Evolutionary conservation across 306 rosid genomes (phyloP).

Genomic region (Mimosa bimucronata): DNA sequence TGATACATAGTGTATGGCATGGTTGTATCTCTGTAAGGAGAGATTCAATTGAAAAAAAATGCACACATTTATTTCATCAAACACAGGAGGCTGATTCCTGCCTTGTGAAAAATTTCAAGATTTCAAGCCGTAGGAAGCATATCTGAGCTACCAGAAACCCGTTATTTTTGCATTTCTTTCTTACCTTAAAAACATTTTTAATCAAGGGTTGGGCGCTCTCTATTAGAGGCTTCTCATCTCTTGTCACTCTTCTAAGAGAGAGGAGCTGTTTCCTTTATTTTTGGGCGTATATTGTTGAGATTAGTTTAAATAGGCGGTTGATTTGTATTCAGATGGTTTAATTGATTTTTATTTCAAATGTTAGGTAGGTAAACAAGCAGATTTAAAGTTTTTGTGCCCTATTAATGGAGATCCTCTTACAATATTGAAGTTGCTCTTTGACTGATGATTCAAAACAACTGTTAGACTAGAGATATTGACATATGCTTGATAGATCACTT

Average conservation of each 20-base stretch:
- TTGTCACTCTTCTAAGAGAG: neutral
- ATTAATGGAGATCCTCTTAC: neutral
- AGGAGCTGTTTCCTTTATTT: conserved; percentile 2
- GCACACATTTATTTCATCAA: neutral
- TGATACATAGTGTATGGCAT: neutral
- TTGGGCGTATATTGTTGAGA: neutral
- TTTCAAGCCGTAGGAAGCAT: too few relatives aligned
- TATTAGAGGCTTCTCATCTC: neutral
- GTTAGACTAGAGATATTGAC: too few relatives aligned
- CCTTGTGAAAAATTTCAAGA: too few relatives aligned
- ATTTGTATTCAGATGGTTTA: neutral
- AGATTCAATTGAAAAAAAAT: too few relatives aligned
- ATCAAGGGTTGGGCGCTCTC: neutral
- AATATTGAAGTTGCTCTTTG: neutral
- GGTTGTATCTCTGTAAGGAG: neutral
- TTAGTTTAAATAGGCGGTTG: neutral
- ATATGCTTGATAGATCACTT: too few relatives aligned
- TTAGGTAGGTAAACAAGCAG: neutral
- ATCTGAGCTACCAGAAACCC: too few relatives aligned
- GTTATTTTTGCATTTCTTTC: too few relatives aligned
- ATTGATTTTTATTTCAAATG: neutral
- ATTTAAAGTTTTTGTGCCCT: neutral
- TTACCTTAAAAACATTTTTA: neutral
- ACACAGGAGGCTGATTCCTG: too few relatives aligned
- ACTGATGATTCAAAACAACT: too few relatives aligned